Evolutionary conservation across 2,329 filamentous ascomycete species (phyloP).

Genomic region (Diaporthe helianthi): DNA sequence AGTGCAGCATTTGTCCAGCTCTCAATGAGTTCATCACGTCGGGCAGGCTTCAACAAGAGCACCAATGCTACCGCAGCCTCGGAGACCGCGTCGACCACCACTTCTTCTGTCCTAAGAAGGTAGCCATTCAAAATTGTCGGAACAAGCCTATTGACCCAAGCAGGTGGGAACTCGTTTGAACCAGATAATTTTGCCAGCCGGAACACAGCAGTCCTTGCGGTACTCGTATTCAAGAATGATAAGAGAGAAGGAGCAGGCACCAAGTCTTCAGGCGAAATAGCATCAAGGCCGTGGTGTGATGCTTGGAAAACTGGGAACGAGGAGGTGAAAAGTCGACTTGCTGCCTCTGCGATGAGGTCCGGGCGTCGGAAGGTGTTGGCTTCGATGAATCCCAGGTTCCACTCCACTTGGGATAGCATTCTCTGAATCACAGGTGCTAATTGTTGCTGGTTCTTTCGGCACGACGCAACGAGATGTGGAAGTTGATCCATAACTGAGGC

Average conservation of each 20-base stretch:
- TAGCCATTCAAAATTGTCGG: slow-evolving; percentile 50
- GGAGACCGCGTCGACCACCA: slow-evolving; percentile 57
- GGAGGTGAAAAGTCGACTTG: slow-evolving; percentile 64
- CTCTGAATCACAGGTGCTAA: background rate
- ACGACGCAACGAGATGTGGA: slow-evolving; percentile 42
- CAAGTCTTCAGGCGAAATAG: slow-evolving; percentile 34
- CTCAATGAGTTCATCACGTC: slow-evolving; percentile 49
- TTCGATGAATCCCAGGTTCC: slow-evolving; percentile 51
- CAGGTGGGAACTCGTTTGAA: background rate
- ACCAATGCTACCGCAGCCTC: slow-evolving; percentile 59
- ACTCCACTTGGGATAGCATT: slow-evolving; percentile 41
- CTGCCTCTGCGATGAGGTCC: slow-evolving; percentile 69
- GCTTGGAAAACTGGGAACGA: slow-evolving; percentile 55
- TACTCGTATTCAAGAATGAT: background rate
- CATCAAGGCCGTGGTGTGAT: slow-evolving; percentile 37
- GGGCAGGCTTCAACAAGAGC: slow-evolving; percentile 48
- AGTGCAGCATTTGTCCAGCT: slow-evolving; percentile 56
- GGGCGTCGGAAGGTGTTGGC: slow-evolving; percentile 61
- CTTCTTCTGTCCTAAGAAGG: slow-evolving; percentile 58
- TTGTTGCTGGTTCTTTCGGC: background rate
- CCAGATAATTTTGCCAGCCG: background rate
- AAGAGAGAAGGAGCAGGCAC: slow-evolving; percentile 39
- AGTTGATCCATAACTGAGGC: slow-evolving; percentile 62
- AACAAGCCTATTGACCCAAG: slow-evolving; percentile 35
- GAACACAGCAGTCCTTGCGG: background rate